Evolutionary conservation across 371 early-diverging fungal genomes (phyloP).

Genomic region (Polyrhizophydium stewartii): DNA sequence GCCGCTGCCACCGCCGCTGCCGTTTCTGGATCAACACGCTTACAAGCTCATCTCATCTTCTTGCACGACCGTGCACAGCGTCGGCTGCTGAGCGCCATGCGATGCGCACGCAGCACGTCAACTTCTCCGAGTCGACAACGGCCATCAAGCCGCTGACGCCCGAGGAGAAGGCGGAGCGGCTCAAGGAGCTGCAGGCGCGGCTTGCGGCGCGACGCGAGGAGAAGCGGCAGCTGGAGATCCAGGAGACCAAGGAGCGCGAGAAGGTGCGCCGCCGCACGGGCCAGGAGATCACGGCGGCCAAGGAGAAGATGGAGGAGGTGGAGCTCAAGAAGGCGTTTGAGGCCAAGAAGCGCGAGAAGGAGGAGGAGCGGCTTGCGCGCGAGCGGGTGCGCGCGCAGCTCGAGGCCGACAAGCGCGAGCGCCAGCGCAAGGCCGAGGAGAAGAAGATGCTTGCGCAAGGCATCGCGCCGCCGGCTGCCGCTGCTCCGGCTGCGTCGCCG

Average conservation of each 20-base stretch:
- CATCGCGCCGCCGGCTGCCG: conserved; percentile 20
- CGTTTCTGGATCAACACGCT: too few species aligned
- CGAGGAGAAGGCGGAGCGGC: conserved; percentile 76
- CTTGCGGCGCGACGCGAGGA: conserved; percentile 65
- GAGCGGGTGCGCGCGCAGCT: conserved; percentile 79
- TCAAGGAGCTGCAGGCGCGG: conserved; percentile 69
- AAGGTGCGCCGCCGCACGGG: conserved; percentile 76
- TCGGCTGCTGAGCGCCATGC: conserved; percentile 80
- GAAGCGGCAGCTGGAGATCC: conserved; percentile 59
- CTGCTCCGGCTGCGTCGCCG: conserved; percentile 29
- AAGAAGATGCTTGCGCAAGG: conserved; percentile 31
- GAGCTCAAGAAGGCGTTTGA: conserved; percentile 72
- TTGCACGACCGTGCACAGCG: too few species aligned
- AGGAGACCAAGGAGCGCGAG: conserved; percentile 68
- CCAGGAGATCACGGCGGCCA: conserved; percentile 68
- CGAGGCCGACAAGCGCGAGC: conserved; percentile 75
- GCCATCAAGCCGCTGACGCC: conserved; percentile 81
- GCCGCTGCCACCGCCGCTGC: too few species aligned
- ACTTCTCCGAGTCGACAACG: conserved; percentile 82
- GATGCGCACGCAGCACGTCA: conserved; percentile 71
- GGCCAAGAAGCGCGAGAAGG: conserved; percentile 72
- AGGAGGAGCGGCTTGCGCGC: conserved; percentile 69
- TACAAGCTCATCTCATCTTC: too few species aligned
- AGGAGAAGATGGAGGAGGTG: conserved; percentile 64
- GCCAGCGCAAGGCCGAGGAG: conserved; percentile 44